Base-by-base conservation (phyloP, 2,329 filamentous ascomycete species). In the Elsinoe necatrix region DNA sequence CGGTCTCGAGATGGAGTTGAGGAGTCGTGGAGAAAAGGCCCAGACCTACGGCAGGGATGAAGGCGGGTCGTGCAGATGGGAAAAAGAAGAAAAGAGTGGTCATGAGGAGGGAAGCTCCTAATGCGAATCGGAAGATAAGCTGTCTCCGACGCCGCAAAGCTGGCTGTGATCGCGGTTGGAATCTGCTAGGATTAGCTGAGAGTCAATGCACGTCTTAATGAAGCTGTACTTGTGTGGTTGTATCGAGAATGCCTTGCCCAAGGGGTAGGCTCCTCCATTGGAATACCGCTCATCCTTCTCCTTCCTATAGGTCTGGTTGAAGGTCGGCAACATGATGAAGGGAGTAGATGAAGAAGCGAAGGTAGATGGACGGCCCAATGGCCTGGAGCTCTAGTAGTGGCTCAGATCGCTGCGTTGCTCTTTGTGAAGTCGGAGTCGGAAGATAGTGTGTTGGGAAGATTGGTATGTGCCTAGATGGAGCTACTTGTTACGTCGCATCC, bases 1-100 rank as follows among this genome's bases (percentile, higher is more conserved):
- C 88, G 1, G 92, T 97, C 70, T 97, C 89, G 58, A 97, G 82
- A 67, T 95, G 85, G 61, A 89, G 81, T 54, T 85, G 83, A 54
- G 76, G 74, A 20, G 79, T 75, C 29, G 58, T 60, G 37, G 83
- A 83, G 52, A 91, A 74, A 34, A 92, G 78, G 27, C 86, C 87
- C 50, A 95, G 76, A 0, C 87, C 86, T 21, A 80, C 67, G 75
- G 79, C 68, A 75, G 77, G 68, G 74, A 89, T 63, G 74, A 84
- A 65, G 75, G 77, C 63, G 73, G 82, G 70, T 73, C 84, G 73
- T 61, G 89, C 82, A 71, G 89, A 87, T 51, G 91, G 80, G 72
- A 91, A 90, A 62, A 95, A 73, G 61, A 85, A 78, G 66, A 93
- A 80, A 25, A 89, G 68, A 37, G 86, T 69, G 35, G 86, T 71